phyloP scores from a whole-genome alignment of 2,329 filamentous ascomycete species.

The Exophiala oligosperma region DNA sequence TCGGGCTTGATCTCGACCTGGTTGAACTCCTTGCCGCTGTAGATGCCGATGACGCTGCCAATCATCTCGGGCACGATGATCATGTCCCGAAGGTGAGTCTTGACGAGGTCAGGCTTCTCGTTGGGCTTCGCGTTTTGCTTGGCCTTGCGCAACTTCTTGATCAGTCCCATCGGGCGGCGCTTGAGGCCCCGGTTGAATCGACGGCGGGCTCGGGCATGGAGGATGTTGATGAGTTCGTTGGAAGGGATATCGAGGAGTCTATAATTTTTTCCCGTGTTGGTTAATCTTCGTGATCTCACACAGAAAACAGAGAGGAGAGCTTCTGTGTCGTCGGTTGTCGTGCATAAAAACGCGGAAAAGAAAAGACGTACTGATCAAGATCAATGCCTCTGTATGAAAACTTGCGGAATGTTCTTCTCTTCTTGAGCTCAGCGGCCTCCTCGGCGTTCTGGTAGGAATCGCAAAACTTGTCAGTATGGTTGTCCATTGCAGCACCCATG shows the following conservation, averaged over 20 bases:
- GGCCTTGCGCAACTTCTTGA: conserved; percentile 99
- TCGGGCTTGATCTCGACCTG: conserved; percentile 99
- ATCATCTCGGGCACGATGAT: conserved; percentile 99
- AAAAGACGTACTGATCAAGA: conserved; percentile 85
- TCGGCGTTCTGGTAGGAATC: conserved; percentile 74
- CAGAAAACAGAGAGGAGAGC: background rate
- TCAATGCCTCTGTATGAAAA: conserved; percentile 99
- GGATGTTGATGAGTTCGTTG: conserved; percentile 98
- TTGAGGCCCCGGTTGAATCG: conserved; percentile 99
- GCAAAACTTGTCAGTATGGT: conserved; percentile 17
- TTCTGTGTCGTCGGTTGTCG: no score
- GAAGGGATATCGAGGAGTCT: conserved; percentile 98
- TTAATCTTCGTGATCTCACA: background rate
- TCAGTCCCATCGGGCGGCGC: conserved; percentile 99
- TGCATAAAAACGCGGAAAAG: no score
- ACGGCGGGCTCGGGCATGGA: conserved; percentile 97
- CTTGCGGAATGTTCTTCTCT: conserved; percentile 99
- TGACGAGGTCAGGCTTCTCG: conserved; percentile 99
- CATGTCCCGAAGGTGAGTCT: conserved; percentile 99
- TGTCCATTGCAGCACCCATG: background rate
- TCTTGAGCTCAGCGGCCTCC: conserved; percentile 99
- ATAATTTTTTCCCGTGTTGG: conserved; percentile 23
- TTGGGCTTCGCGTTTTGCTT: conserved; percentile 99
- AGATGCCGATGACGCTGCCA: conserved; percentile 96
- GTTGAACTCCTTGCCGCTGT: conserved; percentile 99